These are phyloP conservation scores for Pleurostoma richardsiae DNA, from an alignment of 2,329 filamentous ascomycete species.

Conservation along the genomic window DNA sequence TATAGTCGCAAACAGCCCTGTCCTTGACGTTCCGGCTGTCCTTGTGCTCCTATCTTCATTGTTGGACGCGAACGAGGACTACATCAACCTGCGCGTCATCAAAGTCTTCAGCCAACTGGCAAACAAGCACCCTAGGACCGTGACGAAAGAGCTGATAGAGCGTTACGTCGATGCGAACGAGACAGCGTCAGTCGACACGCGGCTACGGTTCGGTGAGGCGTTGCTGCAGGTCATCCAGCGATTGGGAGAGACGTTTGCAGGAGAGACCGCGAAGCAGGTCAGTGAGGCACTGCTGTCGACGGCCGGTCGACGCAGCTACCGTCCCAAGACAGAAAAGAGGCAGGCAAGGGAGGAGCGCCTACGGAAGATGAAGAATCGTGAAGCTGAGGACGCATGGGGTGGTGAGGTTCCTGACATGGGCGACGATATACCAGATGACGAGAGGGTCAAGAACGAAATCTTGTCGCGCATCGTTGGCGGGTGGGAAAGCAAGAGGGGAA, in stretches of 20 bases:
- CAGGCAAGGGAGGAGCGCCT: constrained; percentile 47
- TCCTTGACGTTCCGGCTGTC: constrained; percentile 62
- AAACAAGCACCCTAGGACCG: constrained; percentile 55
- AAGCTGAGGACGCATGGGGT: constrained; percentile 49
- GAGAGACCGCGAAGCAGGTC: constrained; percentile 45
- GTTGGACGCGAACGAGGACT: constrained; percentile 63
- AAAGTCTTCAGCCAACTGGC: constrained; percentile 60
- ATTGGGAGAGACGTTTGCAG: constrained; percentile 50
- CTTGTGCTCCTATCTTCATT: constrained; percentile 60
- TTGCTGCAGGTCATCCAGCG: constrained; percentile 60
- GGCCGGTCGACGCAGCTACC: constrained; percentile 57
- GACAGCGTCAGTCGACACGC: constrained; percentile 52
- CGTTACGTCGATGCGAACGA: constrained; percentile 63
- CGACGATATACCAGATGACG: constrained; percentile 37
- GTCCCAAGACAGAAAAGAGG: constrained; percentile 53
- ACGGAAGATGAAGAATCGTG: constrained; percentile 41
- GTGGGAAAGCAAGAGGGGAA: constrained; percentile 62
- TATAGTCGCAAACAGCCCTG: constrained; percentile 47
- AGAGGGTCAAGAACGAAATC: constrained; percentile 41
- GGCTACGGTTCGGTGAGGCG: constrained; percentile 65
- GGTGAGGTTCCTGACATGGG: constrained; percentile 44
- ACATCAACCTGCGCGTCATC: constrained; percentile 65
- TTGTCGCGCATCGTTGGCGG: constrained; percentile 57
- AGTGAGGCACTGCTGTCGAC: constrained; percentile 57
- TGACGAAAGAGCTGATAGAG: constrained; percentile 58